A percentile compares a stretch with the other conserved stretches of the same genome.
phyloP scores from a whole-genome alignment of 1,284 basidiomycete genomes.

The Fomes fomentarius region DNA sequence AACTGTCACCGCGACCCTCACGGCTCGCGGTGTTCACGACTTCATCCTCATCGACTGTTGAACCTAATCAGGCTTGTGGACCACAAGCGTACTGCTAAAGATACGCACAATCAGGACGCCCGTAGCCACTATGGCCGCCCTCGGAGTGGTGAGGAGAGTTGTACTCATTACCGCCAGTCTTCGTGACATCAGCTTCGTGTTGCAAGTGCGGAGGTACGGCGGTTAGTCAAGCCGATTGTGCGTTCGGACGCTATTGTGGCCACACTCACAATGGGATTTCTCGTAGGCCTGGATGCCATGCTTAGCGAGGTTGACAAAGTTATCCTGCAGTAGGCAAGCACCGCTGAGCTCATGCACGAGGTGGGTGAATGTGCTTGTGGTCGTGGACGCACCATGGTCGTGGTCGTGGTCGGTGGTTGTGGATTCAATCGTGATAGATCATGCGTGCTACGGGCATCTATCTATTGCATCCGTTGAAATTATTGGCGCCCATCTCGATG shows the following conservation, averaged over 20 bases:
- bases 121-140: slow-evolving; percentile 14
- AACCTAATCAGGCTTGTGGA: neutral
- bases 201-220: too few species aligned
- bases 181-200: slow-evolving; percentile 29
- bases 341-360: too few species aligned
- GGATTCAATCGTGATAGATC: neutral
- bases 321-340: slow-evolving; percentile 47
- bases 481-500: too few species aligned
- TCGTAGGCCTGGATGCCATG: slow-evolving; percentile 57
- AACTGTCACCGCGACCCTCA: slow-evolving; percentile 54
- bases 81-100: neutral
- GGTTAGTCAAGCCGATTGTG: too few species aligned
- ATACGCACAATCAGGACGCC: slow-evolving; percentile 38
- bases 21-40: slow-evolving; percentile 53
- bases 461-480: slow-evolving; percentile 12
- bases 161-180: slow-evolving; percentile 65
- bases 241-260: neutral
- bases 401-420: slow-evolving; percentile 3
- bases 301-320: slow-evolving; percentile 69
- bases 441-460: slow-evolving; percentile 13
- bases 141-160: slow-evolving; percentile 50
- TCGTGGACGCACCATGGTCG: slow-evolving; percentile 17
- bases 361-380: too few species aligned
- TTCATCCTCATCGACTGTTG: slow-evolving; percentile 62
- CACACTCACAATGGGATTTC: slow-evolving; percentile 17